Evolutionary conservation across 805 yeast genomes (phyloP), one percentile per base, ranked within the genome.

Genomic region (Kodamaea nitidulidarum): DNA sequence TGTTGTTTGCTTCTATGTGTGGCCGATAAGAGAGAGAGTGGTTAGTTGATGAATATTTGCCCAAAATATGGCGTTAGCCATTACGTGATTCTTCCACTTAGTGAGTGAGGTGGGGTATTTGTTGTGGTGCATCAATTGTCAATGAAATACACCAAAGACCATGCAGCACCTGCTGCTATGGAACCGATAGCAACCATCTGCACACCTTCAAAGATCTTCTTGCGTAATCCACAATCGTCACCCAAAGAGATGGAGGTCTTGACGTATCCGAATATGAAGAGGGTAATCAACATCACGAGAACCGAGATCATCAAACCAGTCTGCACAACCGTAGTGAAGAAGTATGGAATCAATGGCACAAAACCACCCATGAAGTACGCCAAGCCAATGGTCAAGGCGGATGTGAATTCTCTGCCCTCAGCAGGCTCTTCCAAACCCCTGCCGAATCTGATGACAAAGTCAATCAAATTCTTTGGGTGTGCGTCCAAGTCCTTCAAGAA

Each of bases 161-260:
- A 91, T 8, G 98, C 98, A 16, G 95, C 85, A 4, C 96, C 95
- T 4, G 98, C 98, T 15, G 98, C 98, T 22, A 84, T 67, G n/a
- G 97, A 95, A 28, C 98, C 98, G 36, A 87, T 90, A n/a, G 83
- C 63, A 39, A 88, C 80, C 98, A 93, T 91, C 64, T 88, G 95
- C 14, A 83, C 41, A 32, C 97, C 98, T 61, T 90, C 96, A 37
- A 70, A 65, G 3, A 83, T 64, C 54, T 82, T 83, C 47, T 76
- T 78, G 46, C 57, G 52, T 2, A 58, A 53, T n/a, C 86, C 73
- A 50, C 85, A 77, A 45, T 80, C 88, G 16, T 77, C 79, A 40
- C 95, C 95, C 68, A 90, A 78, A 3, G 97, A 84, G 37, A 88
- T 77, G 31, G 83, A 65, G 11, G 97, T 88, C 69, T 91, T 91